These are phyloP conservation scores for Fusarium veterinarium DNA, from an alignment of 2,329 filamentous ascomycete species.

Conservation along the genomic window DNA sequence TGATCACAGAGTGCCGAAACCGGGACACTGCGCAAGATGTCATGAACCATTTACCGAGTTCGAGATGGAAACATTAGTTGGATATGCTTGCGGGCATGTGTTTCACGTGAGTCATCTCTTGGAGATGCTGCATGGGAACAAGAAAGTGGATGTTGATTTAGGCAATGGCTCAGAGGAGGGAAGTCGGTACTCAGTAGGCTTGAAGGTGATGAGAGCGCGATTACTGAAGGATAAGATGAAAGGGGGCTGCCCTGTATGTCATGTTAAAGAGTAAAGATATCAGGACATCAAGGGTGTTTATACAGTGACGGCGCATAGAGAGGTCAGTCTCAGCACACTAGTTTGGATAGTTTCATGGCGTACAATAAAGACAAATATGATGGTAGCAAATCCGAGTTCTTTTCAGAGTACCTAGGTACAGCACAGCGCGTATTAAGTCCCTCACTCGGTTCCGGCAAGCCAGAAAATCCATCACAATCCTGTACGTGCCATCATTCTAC, in stretches of 20 bases:
- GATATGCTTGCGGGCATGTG: conserved; percentile 84
- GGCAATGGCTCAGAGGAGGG: conserved; percentile 56
- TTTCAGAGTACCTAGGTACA: conserved; percentile 44
- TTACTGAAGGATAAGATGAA: conserved; percentile 77
- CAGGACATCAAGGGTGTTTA: conserved; percentile 16
- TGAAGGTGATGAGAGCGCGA: conserved; percentile 88
- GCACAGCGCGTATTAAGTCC: conserved; percentile 40
- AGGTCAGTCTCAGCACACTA: conserved; percentile 17
- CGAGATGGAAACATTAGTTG: conserved; percentile 79
- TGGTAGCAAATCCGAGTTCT: conserved; percentile 29
- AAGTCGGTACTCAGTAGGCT: conserved; percentile 75
- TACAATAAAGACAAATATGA: conserved; percentile 12
- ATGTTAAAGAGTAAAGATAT: conserved; percentile 38
- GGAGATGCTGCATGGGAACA: conserved; percentile 60
- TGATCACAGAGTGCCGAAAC: conserved; percentile 52
- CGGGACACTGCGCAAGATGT: conserved; percentile 71
- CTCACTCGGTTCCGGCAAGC: conserved; percentile 30
- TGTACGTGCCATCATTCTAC: conserved; percentile 35
- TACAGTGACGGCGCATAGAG: conserved; percentile 25
- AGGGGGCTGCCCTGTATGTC: conserved; percentile 73
- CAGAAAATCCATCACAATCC: conserved; percentile 35
- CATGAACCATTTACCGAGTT: conserved; percentile 66
- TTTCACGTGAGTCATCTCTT: conserved; percentile 82
- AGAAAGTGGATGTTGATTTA: conserved; percentile 60
- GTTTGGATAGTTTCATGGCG: conserved; percentile 6